Percentiles rank a stretch among this genome's conserved stretches.
Conservation (phyloP, 2,329 filamentous ascomycete species). For the Phaeophleospora eucalypticola region DNA sequence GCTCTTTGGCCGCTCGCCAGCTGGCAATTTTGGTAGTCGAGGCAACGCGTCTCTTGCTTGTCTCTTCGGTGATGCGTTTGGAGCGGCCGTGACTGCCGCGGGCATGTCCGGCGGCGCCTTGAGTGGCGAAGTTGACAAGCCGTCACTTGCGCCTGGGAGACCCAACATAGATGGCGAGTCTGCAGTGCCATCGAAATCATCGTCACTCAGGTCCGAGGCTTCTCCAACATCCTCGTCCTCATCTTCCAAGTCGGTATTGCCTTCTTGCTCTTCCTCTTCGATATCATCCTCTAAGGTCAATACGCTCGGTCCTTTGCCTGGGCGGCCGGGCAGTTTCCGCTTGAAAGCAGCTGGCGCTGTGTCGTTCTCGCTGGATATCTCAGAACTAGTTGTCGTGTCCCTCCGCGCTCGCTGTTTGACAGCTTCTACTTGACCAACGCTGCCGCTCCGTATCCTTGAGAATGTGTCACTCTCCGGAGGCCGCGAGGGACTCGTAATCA, state of each 20-base stretch:
- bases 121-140: constrained; percentile 46
- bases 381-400: constrained; percentile 77
- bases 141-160: constrained; percentile 51
- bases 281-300: constrained; percentile 22
- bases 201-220: constrained; percentile 42
- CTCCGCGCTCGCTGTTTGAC: constrained; percentile 61
- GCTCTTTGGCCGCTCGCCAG: constrained; percentile 64
- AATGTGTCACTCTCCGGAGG: constrained; percentile 31
- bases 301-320: constrained; percentile 46
- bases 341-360: constrained; percentile 59
- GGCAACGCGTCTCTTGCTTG: constrained; percentile 55
- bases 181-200: constrained; percentile 57
- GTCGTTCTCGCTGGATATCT: constrained; percentile 79
- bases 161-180: constrained; percentile 70
- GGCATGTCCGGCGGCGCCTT: constrained; percentile 41
- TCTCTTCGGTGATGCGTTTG: constrained; percentile 58
- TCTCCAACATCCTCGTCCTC: constrained; percentile 38
- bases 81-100: constrained; percentile 39
- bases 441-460: constrained; percentile 57
- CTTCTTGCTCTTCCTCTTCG: constrained; percentile 43
- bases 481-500: constrained; percentile 47
- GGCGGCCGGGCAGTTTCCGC: constrained; percentile 53
- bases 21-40: constrained; percentile 63
- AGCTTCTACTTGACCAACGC: constrained; percentile 65
- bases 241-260: constrained; percentile 27